Conservation (phyloP, 78 protist genomes). For the Bigelowiella natans region DNA sequence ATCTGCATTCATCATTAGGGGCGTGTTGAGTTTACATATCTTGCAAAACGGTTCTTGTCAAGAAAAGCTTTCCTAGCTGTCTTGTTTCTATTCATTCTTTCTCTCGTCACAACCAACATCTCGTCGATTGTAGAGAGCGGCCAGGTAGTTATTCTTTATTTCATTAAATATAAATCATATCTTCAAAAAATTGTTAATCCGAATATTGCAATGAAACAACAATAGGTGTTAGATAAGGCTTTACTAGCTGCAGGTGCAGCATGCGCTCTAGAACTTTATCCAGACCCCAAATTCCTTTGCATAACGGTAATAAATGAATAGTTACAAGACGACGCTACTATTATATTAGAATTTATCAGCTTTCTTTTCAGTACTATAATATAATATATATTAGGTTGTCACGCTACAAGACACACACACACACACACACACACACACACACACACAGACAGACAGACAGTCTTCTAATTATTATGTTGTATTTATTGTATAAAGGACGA, state of each 20-base stretch:
- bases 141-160: background rate
- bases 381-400: no score
- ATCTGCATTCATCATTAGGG: background rate
- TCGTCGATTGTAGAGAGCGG: conserved; percentile 13
- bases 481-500: no score
- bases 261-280: background rate
- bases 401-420: no score
- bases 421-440: no score
- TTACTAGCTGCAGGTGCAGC: background rate
- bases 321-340: no score
- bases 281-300: background rate
- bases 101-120: conserved; percentile 1
- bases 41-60: background rate
- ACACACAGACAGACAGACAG: no score
- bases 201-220: background rate
- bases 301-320: no score
- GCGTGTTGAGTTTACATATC: background rate
- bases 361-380: no score
- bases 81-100: background rate
- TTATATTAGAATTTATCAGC: no score
- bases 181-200: background rate
- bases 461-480: no score
- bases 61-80: background rate
- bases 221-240: background rate
- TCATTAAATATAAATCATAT: background rate